Evolutionary conservation across 106 monocot species (phyloP).

Genomic region (Dendrobium nobile): DNA sequence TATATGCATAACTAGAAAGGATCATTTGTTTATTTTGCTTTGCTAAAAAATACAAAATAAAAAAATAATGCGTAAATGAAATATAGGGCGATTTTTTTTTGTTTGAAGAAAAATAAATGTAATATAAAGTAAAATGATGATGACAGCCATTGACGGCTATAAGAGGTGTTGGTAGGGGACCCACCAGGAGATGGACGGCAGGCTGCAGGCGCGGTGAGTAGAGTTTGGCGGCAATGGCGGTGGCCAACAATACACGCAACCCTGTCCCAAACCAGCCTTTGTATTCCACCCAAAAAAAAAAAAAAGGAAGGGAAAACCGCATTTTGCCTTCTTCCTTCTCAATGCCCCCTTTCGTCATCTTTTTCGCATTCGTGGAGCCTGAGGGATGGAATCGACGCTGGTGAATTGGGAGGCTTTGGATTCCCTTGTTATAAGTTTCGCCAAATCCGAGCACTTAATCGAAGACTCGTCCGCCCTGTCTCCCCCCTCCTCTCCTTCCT

Average conservation of each 20-base stretch:
- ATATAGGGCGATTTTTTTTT: too few species aligned
- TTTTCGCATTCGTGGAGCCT: background rate
- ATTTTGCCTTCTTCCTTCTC: background rate
- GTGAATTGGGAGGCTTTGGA: constrained; percentile 94
- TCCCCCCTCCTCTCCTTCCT: constrained; percentile 23
- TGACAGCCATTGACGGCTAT: too few species aligned
- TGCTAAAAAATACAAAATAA: too few species aligned
- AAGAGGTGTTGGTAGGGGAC: too few species aligned
- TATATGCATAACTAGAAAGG: too few species aligned
- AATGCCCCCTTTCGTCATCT: background rate
- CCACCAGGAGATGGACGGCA: too few species aligned
- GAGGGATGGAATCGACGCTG: constrained; percentile 49
- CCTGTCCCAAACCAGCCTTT: background rate
- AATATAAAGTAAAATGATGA: too few species aligned
- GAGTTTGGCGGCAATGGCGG: too few species aligned
- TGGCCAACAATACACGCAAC: background rate
- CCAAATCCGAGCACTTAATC: constrained; percentile 72
- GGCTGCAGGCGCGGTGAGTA: too few species aligned
- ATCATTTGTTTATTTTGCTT: too few species aligned
- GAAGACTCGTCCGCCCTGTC: constrained; percentile 32
- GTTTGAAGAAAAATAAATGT: too few species aligned
- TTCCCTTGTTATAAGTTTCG: constrained; percentile 77
- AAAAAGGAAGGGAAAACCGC: background rate
- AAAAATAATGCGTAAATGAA: too few species aligned
- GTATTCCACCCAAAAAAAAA: background rate